Evolutionary conservation across 805 yeast species (phyloP).

Genomic region (Isabelozyma heimii): DNA sequence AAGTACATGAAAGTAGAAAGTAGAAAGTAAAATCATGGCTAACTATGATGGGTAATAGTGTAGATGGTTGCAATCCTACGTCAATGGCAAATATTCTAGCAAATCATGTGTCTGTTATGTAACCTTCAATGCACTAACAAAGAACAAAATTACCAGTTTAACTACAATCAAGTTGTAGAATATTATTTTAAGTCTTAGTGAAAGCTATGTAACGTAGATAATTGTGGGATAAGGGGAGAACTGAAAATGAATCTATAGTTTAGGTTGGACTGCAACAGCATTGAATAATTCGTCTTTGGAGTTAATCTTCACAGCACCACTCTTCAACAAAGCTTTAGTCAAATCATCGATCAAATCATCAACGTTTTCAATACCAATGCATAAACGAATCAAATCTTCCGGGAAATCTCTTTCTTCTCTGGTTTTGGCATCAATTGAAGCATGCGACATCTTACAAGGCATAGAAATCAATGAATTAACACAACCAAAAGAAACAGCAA

Average conservation of each 20-base stretch:
- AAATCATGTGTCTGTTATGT: too few species aligned
- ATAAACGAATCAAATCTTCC: conserved; percentile 84
- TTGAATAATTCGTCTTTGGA: conserved; percentile 39
- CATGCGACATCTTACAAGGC: conserved; percentile 97
- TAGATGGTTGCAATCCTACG: too few species aligned
- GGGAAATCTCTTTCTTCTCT: conserved; percentile 88
- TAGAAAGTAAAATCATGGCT: too few species aligned
- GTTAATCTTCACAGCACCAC: conserved; percentile 54
- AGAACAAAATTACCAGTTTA: too few species aligned
- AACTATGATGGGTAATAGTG: too few species aligned
- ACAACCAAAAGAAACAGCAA: conserved; percentile 92
- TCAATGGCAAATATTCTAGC: too few species aligned
- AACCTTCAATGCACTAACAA: too few species aligned
- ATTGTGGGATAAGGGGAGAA: too few species aligned
- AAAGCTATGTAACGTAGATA: too few species aligned
- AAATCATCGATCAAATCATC: conserved; percentile 83
- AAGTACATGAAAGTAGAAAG: too few species aligned
- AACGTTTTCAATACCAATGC: conserved; percentile 85
- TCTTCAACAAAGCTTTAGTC: conserved; percentile 61
- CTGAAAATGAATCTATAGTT: conserved; percentile 9
- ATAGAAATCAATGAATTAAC: conserved; percentile 88
- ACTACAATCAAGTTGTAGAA: too few species aligned
- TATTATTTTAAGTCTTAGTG: too few species aligned
- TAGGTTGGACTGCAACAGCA: conserved; percentile 31
- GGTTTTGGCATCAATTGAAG: conserved; percentile 86